These are phyloP conservation scores for Epichloe elymi DNA, from an alignment of 2,329 filamentous ascomycete species.

Conservation along the genomic window DNA sequence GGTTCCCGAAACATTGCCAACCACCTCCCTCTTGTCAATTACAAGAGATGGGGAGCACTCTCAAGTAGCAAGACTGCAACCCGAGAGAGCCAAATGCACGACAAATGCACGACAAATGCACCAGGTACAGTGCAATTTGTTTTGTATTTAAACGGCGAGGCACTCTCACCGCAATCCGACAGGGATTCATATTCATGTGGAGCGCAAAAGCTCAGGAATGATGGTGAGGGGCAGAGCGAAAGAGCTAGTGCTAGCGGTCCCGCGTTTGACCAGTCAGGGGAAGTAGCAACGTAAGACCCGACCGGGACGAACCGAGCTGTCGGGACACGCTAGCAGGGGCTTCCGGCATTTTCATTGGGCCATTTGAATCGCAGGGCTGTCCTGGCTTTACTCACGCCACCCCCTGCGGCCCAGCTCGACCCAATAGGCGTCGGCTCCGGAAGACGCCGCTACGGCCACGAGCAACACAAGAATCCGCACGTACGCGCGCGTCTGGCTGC, in stretches of 20 bases:
- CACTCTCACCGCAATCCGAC: not conserved
- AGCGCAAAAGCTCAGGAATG: not conserved
- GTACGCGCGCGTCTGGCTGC: conserved; percentile 19
- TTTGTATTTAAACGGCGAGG: not conserved
- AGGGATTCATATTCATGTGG: not conserved
- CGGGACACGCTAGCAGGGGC: conserved; percentile 22
- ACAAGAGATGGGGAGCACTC: too few relatives aligned
- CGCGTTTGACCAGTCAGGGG: conserved; percentile 15
- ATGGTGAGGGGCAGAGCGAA: not conserved
- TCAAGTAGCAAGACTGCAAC: too few relatives aligned
- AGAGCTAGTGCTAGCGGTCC: conserved; percentile 8
- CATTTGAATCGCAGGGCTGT: not conserved
- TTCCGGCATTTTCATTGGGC: conserved; percentile 10
- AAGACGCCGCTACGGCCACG: not conserved
- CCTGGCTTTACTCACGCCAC: conserved; percentile 4
- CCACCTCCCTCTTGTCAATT: too few relatives aligned
- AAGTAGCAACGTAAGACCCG: conserved; percentile 5
- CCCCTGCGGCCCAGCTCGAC: conserved; percentile 2
- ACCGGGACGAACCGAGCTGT: conserved; percentile 21
- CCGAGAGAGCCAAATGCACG: not conserved
- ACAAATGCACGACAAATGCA: not conserved
- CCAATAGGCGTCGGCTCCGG: conserved; percentile 18
- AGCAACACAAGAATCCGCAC: conserved; percentile 9
- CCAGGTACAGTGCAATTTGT: not conserved
- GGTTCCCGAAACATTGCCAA: too few relatives aligned